Percentiles rank a stretch among this genome's conserved stretches.
phyloP scores from a whole-genome alignment of 2,329 filamentous ascomycete genomes.

The Stachybotrys chlorohalonatus region DNA sequence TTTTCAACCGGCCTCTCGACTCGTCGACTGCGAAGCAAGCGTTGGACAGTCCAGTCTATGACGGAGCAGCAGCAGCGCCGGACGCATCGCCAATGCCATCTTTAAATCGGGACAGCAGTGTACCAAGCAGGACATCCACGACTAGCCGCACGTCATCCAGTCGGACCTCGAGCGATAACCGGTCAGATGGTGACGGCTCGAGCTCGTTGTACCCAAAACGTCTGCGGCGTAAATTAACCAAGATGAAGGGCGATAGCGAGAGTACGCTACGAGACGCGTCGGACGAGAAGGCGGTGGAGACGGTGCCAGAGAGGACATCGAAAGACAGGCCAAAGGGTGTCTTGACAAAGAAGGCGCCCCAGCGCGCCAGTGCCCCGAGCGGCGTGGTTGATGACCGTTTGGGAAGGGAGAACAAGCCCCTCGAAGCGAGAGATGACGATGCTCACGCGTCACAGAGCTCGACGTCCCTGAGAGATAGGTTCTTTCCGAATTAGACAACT shows the following conservation, averaged over 20 bases:
- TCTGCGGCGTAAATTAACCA: slow-evolving; percentile 32
- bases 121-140: slow-evolving; percentile 10
- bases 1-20: slow-evolving; percentile 22
- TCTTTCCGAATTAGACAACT: slow-evolving; percentile 10
- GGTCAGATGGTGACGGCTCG: slow-evolving; percentile 14
- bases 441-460: slow-evolving; percentile 12
- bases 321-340: slow-evolving; percentile 18
- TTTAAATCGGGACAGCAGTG: slow-evolving; percentile 11
- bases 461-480: slow-evolving; percentile 13
- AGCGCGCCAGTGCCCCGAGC: slow-evolving; percentile 16
- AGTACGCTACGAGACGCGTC: slow-evolving; percentile 17
- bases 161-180: slow-evolving; percentile 23
- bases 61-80: slow-evolving; percentile 1
- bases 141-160: slow-evolving; percentile 11
- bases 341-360: slow-evolving; percentile 27
- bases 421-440: slow-evolving; percentile 6
- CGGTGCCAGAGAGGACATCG: slow-evolving; percentile 7
- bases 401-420: slow-evolving; percentile 13
- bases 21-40: slow-evolving; percentile 12
- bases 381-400: slow-evolving; percentile 13
- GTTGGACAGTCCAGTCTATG: slow-evolving; percentile 16
- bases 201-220: slow-evolving; percentile 19
- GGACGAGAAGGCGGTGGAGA: neutral
- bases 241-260: slow-evolving; percentile 28
- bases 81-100: neutral